Conservation (phyloP, 2,329 filamentous ascomycete species). For the Colletotrichum shisoi region DNA sequence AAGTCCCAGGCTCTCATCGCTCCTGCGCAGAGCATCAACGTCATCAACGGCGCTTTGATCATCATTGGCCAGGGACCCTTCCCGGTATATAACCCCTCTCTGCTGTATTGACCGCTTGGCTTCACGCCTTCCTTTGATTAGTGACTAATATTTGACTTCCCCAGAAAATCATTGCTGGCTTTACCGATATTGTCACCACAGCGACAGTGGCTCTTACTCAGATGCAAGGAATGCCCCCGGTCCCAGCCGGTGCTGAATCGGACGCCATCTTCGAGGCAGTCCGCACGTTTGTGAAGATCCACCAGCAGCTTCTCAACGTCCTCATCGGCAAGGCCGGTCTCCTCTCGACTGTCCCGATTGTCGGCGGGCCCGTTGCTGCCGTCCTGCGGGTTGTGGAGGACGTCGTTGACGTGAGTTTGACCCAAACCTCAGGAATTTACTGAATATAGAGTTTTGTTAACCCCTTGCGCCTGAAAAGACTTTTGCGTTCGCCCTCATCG, state of each 20-base stretch:
- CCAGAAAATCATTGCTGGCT: slow-evolving; percentile 46
- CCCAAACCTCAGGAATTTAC: not conserved
- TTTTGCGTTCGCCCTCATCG: slow-evolving; percentile 41
- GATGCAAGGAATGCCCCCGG: slow-evolving; percentile 39
- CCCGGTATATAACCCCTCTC: slow-evolving; percentile 41
- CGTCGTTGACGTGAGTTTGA: slow-evolving; percentile 43
- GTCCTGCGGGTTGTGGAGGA: slow-evolving; percentile 43
- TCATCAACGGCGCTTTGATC: slow-evolving; percentile 44
- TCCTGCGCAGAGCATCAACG: slow-evolving; percentile 43
- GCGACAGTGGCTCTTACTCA: slow-evolving; percentile 33
- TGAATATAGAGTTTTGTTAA: not conserved
- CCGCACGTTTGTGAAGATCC: slow-evolving; percentile 45
- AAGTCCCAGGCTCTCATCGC: slow-evolving; percentile 44
- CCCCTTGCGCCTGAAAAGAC: slow-evolving; percentile 21
- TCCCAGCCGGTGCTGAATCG: slow-evolving; percentile 36
- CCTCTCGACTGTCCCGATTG: slow-evolving; percentile 43
- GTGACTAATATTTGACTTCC: not conserved
- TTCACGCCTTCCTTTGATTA: fast-evolving
- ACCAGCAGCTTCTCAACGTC: slow-evolving; percentile 48
- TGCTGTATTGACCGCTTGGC: too few relatives aligned
- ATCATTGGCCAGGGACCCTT: slow-evolving; percentile 45
- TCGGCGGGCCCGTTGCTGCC: slow-evolving; percentile 44
- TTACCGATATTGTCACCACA: slow-evolving; percentile 45
- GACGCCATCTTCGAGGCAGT: slow-evolving; percentile 44
- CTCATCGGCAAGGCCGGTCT: slow-evolving; percentile 49